Base-by-base conservation (phyloP, 805 yeast genomes). In the Suhomyces vadensis region DNA sequence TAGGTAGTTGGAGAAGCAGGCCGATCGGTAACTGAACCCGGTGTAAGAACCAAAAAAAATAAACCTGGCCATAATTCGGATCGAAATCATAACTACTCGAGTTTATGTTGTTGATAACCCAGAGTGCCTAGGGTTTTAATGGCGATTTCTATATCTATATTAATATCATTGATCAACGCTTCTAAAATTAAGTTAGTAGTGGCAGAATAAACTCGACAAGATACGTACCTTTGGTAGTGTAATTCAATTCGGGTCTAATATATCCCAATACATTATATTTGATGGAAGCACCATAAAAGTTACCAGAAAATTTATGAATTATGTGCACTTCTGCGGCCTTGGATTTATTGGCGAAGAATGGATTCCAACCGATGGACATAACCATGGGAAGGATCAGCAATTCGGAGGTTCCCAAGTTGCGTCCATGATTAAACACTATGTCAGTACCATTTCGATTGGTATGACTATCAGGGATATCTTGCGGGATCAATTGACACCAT, bases 311-410 rank as follows among this genome's bases (percentile, higher is more conserved):
- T 35, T 82, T 67, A 65, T 89, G 95, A 43, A 94, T 73, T 4
- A 94, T 77, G 63, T 94, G 97, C 17, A 94, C 71, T 56, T 94
- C 95, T 3, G 94, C 95, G 0, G 96, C 83, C 65, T 87, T 88
- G 54, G 78, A 77, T 39, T 79, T 73, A 64, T 94, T 91, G 20
- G 82, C 78, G 67, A 81, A 94, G 61, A 84, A 92, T 29, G 99
- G 98, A 60, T 94, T 94, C 87, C 90, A 88, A 1, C 99, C 99
- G 14, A 94, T 75, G 6, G 96, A 87, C 87, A 92, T 85, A 6
- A 94, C 99, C 83, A 90, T 89, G 0, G 97, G 97, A 20, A 81
- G 69, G 1, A 74, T 74, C 14, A 67, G 65, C 40, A 73, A 73
- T 2, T 75, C 66, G 31, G 74, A 78, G 1, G 41, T 44, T n/a